phyloP scores from a whole-genome alignment of 306 rosid species.

The Pyrus betulifolia region DNA sequence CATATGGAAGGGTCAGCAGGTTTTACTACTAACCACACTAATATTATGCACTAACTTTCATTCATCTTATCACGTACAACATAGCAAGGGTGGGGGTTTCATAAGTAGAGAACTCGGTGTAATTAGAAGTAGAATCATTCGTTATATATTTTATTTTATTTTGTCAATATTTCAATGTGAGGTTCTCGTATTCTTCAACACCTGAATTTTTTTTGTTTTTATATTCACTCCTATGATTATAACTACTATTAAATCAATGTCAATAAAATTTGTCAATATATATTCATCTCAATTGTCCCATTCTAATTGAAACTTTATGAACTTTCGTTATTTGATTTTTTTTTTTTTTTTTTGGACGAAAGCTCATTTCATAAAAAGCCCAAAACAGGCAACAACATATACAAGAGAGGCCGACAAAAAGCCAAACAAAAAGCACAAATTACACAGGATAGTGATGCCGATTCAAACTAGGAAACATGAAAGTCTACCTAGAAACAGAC shows the following conservation, averaged over 20 bases:
- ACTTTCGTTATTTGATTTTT: background rate
- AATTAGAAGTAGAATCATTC: background rate
- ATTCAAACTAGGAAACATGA: too few species aligned
- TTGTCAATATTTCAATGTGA: background rate
- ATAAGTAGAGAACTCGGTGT: too few species aligned
- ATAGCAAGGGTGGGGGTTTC: background rate
- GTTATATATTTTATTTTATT: too few species aligned
- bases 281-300: background rate
- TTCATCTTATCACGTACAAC: too few species aligned
- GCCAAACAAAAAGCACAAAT: too few species aligned
- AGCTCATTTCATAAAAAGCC: too few species aligned
- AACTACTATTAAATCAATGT: background rate
- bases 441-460: too few species aligned
- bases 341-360: too few species aligned
- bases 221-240: background rate
- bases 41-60: background rate
- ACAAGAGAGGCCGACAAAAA: too few species aligned
- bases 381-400: too few species aligned
- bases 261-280: background rate
- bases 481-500: too few species aligned
- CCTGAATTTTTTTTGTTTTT: background rate
- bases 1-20: too few species aligned
- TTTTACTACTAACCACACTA: background rate
- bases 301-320: background rate
- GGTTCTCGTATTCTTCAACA: background rate